A percentile compares a stretch with the other conserved stretches of the same genome.
Conservation (phyloP, 352 stramenopile genomes). For the Phytophthora pistaciae region DNA sequence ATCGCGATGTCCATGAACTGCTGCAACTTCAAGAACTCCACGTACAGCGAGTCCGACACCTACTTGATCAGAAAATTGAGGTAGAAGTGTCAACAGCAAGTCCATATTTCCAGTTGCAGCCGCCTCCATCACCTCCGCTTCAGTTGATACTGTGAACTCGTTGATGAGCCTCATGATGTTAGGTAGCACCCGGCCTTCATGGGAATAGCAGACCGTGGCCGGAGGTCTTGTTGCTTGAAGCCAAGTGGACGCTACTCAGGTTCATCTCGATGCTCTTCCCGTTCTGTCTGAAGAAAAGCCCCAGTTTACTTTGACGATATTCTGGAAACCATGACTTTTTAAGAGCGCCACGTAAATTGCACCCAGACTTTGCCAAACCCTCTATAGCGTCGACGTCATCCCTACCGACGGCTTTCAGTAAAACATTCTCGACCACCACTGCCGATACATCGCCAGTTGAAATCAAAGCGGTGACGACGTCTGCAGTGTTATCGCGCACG, state of each 20-base stretch:
- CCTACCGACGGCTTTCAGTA: background rate
- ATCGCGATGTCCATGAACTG: background rate
- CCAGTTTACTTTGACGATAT: background rate
- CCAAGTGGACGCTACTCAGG: background rate
- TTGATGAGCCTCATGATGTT: background rate
- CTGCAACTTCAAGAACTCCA: background rate
- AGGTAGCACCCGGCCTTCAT: background rate
- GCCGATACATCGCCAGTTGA: background rate
- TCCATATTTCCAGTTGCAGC: background rate
- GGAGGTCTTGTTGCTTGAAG: background rate
- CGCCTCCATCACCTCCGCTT: background rate
- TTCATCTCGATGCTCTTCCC: background rate
- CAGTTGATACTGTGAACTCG: background rate
- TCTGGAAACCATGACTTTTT: background rate
- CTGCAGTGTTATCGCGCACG: background rate
- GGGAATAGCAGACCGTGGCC: background rate
- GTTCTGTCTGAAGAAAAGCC: background rate
- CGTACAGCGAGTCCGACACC: background rate
- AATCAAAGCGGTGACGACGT: background rate
- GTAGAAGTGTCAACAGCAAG: background rate
- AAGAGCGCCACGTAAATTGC: background rate
- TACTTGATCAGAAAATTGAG: background rate
- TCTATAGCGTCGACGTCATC: background rate
- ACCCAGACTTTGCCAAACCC: background rate
- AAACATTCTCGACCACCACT: background rate